phyloP scores from a whole-genome alignment of 2,329 filamentous ascomycete genomes.

The Aspergillus pseudoglaucus region DNA sequence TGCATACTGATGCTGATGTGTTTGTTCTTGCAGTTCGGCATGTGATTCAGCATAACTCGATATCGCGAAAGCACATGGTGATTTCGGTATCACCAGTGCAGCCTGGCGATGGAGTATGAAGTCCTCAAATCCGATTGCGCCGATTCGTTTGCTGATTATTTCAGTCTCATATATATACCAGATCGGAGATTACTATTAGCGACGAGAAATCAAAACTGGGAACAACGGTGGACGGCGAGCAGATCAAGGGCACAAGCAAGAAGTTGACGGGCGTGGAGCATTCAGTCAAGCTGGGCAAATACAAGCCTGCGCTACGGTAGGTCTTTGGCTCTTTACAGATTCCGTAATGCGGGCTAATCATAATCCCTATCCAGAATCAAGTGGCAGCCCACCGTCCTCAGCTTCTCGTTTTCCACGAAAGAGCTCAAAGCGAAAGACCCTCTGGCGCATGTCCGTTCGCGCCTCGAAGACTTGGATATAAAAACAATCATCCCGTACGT shows the following conservation, averaged over 20 bases:
- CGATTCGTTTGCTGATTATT: constrained; percentile 6
- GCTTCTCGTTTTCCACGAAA: constrained; percentile 68
- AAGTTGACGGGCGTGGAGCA: constrained; percentile 54
- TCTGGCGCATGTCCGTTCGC: constrained; percentile 54
- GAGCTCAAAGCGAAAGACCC: constrained; percentile 60
- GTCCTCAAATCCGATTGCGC: constrained; percentile 5
- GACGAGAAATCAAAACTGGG: constrained; percentile 82
- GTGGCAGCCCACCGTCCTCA: constrained; percentile 77
- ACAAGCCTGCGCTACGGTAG: constrained; percentile 48
- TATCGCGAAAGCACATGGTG: constrained; percentile 82
- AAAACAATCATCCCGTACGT: constrained; percentile 74
- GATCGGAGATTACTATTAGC: constrained; percentile 65
- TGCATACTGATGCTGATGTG: not conserved
- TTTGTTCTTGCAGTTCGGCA: constrained; percentile 50
- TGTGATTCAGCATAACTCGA: constrained; percentile 69
- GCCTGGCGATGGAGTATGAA: constrained; percentile 59
- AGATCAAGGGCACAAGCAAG: constrained; percentile 57
- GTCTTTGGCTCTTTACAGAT: constrained; percentile 1
- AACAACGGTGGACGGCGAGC: constrained; percentile 67
- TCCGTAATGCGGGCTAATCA: constrained; percentile 3
- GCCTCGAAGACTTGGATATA: constrained; percentile 78
- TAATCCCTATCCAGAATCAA: constrained; percentile 49
- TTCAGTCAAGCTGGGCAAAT: constrained; percentile 65
- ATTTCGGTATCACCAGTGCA: constrained; percentile 63
- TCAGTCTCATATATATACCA: constrained; percentile 56